Base-by-base conservation (phyloP, 441 rosid genomes). In the Euphorbia celastroides region DNA sequence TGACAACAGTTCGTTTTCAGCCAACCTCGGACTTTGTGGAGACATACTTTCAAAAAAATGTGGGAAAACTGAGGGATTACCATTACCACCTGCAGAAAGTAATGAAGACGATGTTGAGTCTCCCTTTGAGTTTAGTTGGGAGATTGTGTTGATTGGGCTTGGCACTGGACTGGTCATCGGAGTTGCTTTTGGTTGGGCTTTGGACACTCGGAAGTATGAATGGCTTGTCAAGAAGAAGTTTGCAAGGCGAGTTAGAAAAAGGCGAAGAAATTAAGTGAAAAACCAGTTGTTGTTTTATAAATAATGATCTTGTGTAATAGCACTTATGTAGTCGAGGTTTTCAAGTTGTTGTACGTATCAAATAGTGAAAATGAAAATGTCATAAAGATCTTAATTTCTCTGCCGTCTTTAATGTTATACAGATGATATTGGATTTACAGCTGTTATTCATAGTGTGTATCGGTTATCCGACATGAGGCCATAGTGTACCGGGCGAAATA, bases 111-210 rank as follows among this genome's bases (percentile, higher is more conserved):
- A 57, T 11, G 38, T 52, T 25, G 32, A n/a, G 10, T 36, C 59
- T 22, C 52, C 11, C 1, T 19, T 62, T 4, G 63, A 38, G 17
- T 32, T 57, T 17, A 55, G 23, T 16, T 62, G 68, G 68, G 51
- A 25, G 57, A 23, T 64, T 7, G 66, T 67, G 28, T 2, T 59
- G 58, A 58, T 65, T 16, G 78, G 75, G 34, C 71, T 44, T 41
- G 73, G 38, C 56, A 48, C 42, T 44, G 70, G 75, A 20, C 9
- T 65, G 16, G 36, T 59, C 2, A 17, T 64, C 13, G 76, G 79
- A 46, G 12, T 72, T 1, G 6, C 60, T 36, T 14, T 55, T 20
- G 74, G 76, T 22, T 23, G 50, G 58, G 62, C 11, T 7, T 52
- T 76, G 52, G 58, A 22, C 27, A 1, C 38, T 12, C 31, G 71